Base-by-base conservation (phyloP, 768 basidiomycete species). In the Termitomyces sp. region DNA sequence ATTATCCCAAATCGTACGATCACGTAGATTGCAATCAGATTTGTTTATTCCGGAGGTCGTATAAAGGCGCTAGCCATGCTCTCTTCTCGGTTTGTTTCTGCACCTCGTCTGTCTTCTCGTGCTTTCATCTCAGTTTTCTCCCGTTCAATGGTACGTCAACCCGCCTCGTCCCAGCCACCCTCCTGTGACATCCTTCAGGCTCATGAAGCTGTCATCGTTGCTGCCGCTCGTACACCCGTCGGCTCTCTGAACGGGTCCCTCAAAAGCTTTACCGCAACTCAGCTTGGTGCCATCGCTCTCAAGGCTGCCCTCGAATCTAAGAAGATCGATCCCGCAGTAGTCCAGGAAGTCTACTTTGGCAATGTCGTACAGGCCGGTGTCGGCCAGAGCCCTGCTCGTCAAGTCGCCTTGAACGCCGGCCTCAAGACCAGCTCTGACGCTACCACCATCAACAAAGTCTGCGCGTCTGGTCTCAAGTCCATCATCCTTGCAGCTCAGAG, bases 361-460 rank as follows among this genome's bases (percentile, higher is more conserved):
- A 95, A 99, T 69, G 97, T 99, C 68, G 85, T 98, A 56, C 96
- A 98, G 75, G 97, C 94, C 3, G 94, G 94, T 65, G 92, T 95
- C 52, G 97, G 97, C 45, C 97, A 99, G 76, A 90, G 90, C 12
- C 97, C 97, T n/a, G 97, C 97, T 53, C 86, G 97, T 62, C 97
- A 99, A 73, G 97, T 95, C 55, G 94, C 88, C n/a, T 85, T 99
- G 58, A 81, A 76, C 55, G 82, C 94, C n/a, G 97, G 97, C 62
- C 77, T 97, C 68, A 85, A 81, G 61, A 71, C 86, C 10, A 81
- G 80, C 56, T 95, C 96, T 28, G 97, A 99, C 75, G 95, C 96
- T 22, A 98, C 97, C 37, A 99, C 97, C 50, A 87, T 99, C 77
- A 99, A 99, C 85, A 99, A 99, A 78, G 97, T 99, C 72, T 99